Percentiles rank a stretch among this genome's conserved stretches.
phyloP scores from a whole-genome alignment of 768 basidiomycete genomes.

The Calocybe cyanea region DNA sequence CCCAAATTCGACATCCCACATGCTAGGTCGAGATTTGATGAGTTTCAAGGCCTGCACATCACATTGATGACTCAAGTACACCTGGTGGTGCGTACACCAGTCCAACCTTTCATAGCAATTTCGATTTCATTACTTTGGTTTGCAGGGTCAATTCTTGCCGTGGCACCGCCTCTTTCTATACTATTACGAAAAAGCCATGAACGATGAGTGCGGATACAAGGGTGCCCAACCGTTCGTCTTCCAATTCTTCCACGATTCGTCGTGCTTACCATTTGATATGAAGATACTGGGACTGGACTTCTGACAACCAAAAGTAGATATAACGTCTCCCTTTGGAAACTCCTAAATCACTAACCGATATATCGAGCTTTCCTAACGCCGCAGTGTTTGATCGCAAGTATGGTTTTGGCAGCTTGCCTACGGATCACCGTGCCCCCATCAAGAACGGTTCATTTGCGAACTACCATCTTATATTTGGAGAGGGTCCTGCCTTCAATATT shows the following conservation, averaged over 20 bases:
- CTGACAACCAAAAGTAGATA: conserved; percentile 26
- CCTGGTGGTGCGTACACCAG: no score
- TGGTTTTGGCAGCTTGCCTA: conserved; percentile 35
- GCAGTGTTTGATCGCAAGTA: conserved; percentile 31
- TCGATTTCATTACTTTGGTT: not conserved
- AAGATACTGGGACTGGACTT: conserved; percentile 42
- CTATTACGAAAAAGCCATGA: conserved; percentile 20
- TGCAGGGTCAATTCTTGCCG: conserved; percentile 23
- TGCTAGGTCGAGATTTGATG: no score
- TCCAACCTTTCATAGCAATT: no score
- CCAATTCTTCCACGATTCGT: not conserved
- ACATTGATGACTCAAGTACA: no score
- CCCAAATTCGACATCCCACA: no score
- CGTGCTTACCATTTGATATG: not conserved
- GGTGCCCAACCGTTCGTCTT: conserved; percentile 22
- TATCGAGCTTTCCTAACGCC: conserved; percentile 25
- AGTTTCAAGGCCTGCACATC: no score
- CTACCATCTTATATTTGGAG: conserved; percentile 29
- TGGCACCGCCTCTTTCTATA: conserved; percentile 24
- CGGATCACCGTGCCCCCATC: conserved; percentile 18
- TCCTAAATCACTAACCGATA: not conserved
- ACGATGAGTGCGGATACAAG: conserved; percentile 21
- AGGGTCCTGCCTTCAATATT: conserved; percentile 26
- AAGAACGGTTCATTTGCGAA: conserved; percentile 31
- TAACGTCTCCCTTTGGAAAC: not conserved